Conservation (phyloP, 164 flowering plant species). For the Chimonanthus praecox region DNA sequence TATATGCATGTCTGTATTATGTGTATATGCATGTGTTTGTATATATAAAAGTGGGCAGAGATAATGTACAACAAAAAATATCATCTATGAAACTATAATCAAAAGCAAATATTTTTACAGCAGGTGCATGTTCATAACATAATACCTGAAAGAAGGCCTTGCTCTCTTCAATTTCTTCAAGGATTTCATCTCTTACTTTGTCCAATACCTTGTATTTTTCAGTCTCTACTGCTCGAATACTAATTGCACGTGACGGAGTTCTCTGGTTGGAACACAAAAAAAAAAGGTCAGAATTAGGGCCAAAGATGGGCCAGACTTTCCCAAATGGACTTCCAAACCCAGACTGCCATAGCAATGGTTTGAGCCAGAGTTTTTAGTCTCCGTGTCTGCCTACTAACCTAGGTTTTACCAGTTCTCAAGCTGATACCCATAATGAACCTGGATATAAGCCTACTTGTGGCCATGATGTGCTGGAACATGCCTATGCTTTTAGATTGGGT, state of each 20-base stretch:
- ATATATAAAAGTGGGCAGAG: background rate
- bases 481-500: background rate
- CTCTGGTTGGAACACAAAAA: conserved; percentile 34
- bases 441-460: background rate
- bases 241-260: conserved; percentile 58
- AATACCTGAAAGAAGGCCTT: conserved; percentile 94
- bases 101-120: background rate
- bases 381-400: background rate
- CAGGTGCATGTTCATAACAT: background rate
- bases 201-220: conserved; percentile 70
- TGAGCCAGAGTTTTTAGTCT: background rate
- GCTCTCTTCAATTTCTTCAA: conserved; percentile 98
- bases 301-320: background rate
- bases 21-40: too few species aligned
- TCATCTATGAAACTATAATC: too few species aligned
- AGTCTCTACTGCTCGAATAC: conserved; percentile 78
- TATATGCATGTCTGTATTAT: too few species aligned
- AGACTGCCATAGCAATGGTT: background rate
- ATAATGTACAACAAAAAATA: background rate
- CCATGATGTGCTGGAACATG: background rate
- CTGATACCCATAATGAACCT: background rate
- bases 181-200: conserved; percentile 41
- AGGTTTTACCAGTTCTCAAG: background rate
- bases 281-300: background rate
- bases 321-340: background rate